Conservation (phyloP, 768 basidiomycete genomes). For the Auriscalpium orientale region DNA sequence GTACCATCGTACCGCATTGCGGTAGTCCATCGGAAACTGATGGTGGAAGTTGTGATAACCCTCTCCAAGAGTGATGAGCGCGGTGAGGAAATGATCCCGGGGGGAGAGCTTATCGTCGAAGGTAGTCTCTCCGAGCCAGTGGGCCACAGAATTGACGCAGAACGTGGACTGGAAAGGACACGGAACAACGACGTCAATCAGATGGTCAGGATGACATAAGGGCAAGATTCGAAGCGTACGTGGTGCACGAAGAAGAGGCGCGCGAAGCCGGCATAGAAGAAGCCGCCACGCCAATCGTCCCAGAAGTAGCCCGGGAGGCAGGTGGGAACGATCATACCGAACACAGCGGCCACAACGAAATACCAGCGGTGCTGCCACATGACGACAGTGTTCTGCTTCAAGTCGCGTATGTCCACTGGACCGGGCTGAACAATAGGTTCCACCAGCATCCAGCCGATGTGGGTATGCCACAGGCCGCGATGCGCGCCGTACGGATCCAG, state of each 20-base stretch:
- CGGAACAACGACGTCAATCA: not conserved
- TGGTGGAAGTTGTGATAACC: conserved; percentile 79
- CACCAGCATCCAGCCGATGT: conserved; percentile 47
- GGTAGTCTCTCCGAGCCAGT: conserved; percentile 47
- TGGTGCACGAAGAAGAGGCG: conserved; percentile 46
- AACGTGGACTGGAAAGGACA: conserved; percentile 34
- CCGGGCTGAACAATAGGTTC: conserved; percentile 42
- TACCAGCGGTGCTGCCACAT: conserved; percentile 48
- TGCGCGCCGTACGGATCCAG: conserved; percentile 52
- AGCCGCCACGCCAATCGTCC: conserved; percentile 49
- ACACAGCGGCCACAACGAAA: conserved; percentile 31
- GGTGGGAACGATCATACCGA: conserved; percentile 41
- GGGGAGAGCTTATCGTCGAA: conserved; percentile 52
- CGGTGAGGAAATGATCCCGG: conserved; percentile 43
- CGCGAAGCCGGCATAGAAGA: conserved; percentile 41
- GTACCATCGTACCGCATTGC: conserved; percentile 56
- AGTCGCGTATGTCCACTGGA: conserved; percentile 41
- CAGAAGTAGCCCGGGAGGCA: conserved; percentile 40
- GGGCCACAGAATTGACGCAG: conserved; percentile 53
- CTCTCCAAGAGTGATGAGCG: conserved; percentile 59
- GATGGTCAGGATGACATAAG: not conserved
- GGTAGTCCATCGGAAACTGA: conserved; percentile 50
- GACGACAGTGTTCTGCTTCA: conserved; percentile 38
- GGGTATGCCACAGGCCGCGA: conserved; percentile 42
- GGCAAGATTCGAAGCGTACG: conserved; percentile 22